phyloP scores from a whole-genome alignment of 176 grass and related monocot species.

The Aegilops umbellulata region DNA sequence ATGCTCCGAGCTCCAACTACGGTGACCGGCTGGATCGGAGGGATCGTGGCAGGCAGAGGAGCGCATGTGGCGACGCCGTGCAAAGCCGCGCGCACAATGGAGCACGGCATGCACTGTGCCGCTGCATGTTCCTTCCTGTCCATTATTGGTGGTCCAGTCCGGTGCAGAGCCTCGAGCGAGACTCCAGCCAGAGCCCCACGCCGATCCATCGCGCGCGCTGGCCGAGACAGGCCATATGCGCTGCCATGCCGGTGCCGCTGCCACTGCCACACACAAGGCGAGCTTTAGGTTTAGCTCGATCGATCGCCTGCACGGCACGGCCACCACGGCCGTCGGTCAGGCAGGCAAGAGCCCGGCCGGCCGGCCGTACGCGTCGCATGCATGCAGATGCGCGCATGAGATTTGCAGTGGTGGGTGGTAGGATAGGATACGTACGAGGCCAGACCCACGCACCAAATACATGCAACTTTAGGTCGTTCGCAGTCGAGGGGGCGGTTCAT shows the following conservation, averaged over 20 bases:
- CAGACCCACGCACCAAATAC: background rate
- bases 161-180: slow-evolving; percentile 16
- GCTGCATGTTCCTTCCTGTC: background rate
- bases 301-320: background rate
- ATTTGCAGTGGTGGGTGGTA: background rate
- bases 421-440: background rate
- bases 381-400: background rate
- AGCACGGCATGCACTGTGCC: background rate
- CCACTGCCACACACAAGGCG: no score
- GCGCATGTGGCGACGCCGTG: slow-evolving; percentile 44
- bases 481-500: background rate
- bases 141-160: slow-evolving; percentile 54
- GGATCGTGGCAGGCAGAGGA: background rate
- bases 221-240: slow-evolving; percentile 42
- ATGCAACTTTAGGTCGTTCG: background rate
- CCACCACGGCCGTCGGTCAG: background rate
- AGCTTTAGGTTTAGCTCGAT: no score
- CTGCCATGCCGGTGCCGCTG: background rate
- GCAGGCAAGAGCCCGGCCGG: background rate
- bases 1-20: slow-evolving; percentile 11
- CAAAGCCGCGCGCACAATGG: slow-evolving; percentile 20
- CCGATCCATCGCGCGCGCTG: background rate
- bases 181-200: background rate
- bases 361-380: slow-evolving; percentile 1
- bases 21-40: background rate